A percentile compares a stretch with the other conserved stretches of the same genome.
phyloP scores from a whole-genome alignment of 225 moss, liverwort and hornwort genomes.

The Straminergon stramineum region DNA sequence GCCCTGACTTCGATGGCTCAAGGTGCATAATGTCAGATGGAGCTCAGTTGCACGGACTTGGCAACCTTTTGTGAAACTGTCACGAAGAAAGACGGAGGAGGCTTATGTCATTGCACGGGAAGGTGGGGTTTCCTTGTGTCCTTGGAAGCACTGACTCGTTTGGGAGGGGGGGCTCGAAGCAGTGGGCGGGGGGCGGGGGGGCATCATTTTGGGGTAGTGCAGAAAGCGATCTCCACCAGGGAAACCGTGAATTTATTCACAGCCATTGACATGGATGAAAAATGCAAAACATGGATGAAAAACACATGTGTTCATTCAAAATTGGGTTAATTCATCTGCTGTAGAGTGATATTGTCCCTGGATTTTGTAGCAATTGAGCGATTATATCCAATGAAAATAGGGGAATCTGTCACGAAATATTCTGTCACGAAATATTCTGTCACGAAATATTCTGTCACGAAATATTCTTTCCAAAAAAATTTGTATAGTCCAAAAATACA shows the following conservation, averaged over 20 bases:
- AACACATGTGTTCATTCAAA: neutral
- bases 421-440: too few relatives aligned
- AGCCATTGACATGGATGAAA: neutral
- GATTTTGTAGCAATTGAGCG: neutral
- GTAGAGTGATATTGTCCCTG: neutral
- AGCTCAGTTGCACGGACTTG: neutral
- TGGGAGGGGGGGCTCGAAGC: neutral
- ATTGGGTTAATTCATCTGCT: neutral
- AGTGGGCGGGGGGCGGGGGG: too few relatives aligned
- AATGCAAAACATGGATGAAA: neutral
- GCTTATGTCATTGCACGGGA: neutral
- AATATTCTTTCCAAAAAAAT: neutral
- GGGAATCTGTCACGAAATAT: accelerated
- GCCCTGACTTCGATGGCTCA: neutral
- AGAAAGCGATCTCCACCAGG: neutral
- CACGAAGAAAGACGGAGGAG: neutral
- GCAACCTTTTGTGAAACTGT: neutral
- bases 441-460: too few relatives aligned
- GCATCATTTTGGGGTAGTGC: neutral
- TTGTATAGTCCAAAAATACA: accelerated
- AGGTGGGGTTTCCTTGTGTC: neutral
- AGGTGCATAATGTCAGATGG: neutral
- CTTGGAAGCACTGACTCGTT: neutral
- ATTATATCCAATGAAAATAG: too few relatives aligned
- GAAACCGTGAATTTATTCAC: neutral